Base-by-base conservation (phyloP, 352 stramenopile genomes). In the Globisporangium nagaii region DNA sequence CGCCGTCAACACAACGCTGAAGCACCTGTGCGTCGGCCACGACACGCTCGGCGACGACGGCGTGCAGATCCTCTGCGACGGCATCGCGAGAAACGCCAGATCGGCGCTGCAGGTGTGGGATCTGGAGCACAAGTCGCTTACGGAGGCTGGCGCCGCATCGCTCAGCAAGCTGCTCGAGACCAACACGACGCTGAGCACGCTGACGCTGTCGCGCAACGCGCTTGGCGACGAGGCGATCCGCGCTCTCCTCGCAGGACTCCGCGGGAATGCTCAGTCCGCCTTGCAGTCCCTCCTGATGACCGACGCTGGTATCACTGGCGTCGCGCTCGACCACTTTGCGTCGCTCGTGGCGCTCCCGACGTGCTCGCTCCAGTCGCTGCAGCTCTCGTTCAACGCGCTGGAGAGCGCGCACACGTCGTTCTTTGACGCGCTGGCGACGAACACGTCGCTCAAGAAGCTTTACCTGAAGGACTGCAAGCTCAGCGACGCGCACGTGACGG, bases 331-430 rank as follows among this genome's bases (percentile, higher is more conserved):
- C 40, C 51, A 72, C 42, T 59, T 88, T 48, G 78, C 75, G 3
- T n/a, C 31, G 30, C 46, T 80, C 28, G 13, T 90, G n/a, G 56
- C 40, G 34, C 58, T 55, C 25, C 40, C 72, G 4, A 65, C 60
- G 10, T 88, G 82, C 56, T 74, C 73, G 27, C 65, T 93, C 11
- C 56, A 68, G 51, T 80, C 71, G 22, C 52, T 93, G 24, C 65
- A 88, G 60, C 45, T 93, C 25, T 91, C 80, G 28, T 88, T 91
- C 35, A 91, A 93, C 56, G 56, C 37, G 0, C 52, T 93, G n/a
- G 55, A 65, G 11, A 51, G 7, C 3, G 65, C 77, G 3, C 60
- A 43, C 24, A 56, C 63, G 1, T 53, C 61, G 20, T 86, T 93
- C 48, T 88, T 89, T 47, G 57, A 81, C 25, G 73, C 75, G 10